Base-by-base conservation (phyloP, 495 filamentous ascomycete genomes). In the Saxophila tyrrhenica region DNA sequence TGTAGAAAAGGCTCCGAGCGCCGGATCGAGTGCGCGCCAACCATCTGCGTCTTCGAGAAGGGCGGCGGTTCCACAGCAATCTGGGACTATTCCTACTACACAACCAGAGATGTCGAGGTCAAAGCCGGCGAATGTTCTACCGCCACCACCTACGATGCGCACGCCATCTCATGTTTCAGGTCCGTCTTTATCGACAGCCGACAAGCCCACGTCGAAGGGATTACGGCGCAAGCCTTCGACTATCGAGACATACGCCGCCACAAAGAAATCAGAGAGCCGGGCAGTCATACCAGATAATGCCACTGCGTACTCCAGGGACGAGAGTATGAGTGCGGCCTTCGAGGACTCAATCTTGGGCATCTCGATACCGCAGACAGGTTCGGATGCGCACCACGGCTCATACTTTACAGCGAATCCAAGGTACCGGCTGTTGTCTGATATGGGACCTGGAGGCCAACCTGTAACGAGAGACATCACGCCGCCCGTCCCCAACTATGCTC, bases 161-260 rank as follows among this genome's bases (percentile, higher is more conserved):
- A 70, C 69, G 3, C 67, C 69, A 22, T 72, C 69, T 1, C 63
- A 70, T 10, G 64, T 64, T 16, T 71, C 69, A 22, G 69, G 69
- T 13, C 67, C 69, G 0, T 69, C 69, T 19, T 59, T 56, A 15
- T 70, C 69, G 10, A 72, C 66, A 5, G 46, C 58, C 43, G 67
- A 68, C 25, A 72, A 65, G 47, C 67, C 65, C 16, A 57, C 61
- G 32, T 65, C 65, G n/a, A 65, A 64, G 53, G 39, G 58, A 5
- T 56, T 72, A 5, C 55, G 62, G 48, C 59, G 61, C 21, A 72
- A 68, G 52, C 55, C 63, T 8, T 69, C 69, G 1, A 63, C 44
- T 17, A 58, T 69, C 45, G 67, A 57, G 9, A 52, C 41, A 22
- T 56, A 62, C 35, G 50, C 49, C 25, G 55, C 54, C 3, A 35